Evolutionary conservation across 139 green algal genomes (phyloP).

Genomic region (Coccomyxa sp.): DNA sequence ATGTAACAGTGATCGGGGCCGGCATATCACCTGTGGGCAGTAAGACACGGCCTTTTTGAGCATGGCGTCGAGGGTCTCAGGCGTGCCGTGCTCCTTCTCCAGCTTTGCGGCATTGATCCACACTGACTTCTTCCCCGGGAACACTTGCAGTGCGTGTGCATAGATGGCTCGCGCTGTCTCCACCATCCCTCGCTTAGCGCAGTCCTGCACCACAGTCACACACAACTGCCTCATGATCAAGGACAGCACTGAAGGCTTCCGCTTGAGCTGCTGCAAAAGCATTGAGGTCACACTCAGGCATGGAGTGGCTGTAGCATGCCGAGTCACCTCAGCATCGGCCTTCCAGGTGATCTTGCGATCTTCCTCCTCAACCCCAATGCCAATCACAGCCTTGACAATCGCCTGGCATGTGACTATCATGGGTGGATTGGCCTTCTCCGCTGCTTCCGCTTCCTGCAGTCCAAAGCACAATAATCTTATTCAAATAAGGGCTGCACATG

Average conservation of each 20-base stretch:
- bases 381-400: slow-evolving; percentile 76
- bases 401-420: slow-evolving; percentile 65
- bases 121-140: slow-evolving; percentile 76
- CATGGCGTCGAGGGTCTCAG: slow-evolving; percentile 73
- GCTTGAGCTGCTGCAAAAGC: too few relatives aligned
- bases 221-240: too few relatives aligned
- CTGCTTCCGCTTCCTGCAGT: slow-evolving; percentile 69
- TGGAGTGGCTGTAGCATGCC: background rate
- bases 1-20: background rate
- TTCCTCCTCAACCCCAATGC: slow-evolving; percentile 82
- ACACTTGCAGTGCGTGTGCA: slow-evolving; percentile 59
- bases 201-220: background rate
- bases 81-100: slow-evolving; percentile 83
- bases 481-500: background rate
- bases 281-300: too few relatives aligned
- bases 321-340: slow-evolving; percentile 69
- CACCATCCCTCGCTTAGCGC: slow-evolving; percentile 50
- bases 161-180: slow-evolving; percentile 90
- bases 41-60: slow-evolving; percentile 78
- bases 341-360: slow-evolving; percentile 88
- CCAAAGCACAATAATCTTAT: background rate
- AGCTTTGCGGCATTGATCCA: slow-evolving; percentile 86
- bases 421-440: slow-evolving; percentile 61
- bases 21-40: slow-evolving; percentile 62
- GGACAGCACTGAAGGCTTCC: too few relatives aligned